Base-by-base conservation (phyloP, 2,329 filamentous ascomycete species). In the Xylaria sp. region DNA sequence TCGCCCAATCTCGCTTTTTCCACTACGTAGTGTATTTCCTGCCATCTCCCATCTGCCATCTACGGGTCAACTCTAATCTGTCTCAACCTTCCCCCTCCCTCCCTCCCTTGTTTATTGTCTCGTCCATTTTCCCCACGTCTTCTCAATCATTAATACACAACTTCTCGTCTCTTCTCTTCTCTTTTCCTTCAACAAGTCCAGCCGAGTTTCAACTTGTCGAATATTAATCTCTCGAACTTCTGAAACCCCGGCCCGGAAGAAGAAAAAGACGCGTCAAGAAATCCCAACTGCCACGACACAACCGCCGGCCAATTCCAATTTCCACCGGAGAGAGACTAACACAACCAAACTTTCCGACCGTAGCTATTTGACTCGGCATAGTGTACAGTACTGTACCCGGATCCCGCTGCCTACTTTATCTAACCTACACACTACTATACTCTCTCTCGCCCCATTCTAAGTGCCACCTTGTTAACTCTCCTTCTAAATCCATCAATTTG, bases 401-500 rank as follows among this genome's bases (percentile, higher is more conserved):
- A 39, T 54, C 53, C 30, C 14, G 34, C 57, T 47, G 61, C 53
- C 54, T 32, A 19, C 36, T 9, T 11, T 6, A 17, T 50, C 4
- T 21, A 19, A 12, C n/a, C 11, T 9, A 42, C 39, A 17, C 47
- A 17, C 47, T 32, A 27, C 27, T 6, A 27, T 54, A 27, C 53
- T 63, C 62, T 62, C 57, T 54, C 39, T 45, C 42, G 57, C 61
- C 42, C 61, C 54, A 65, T 64, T 60, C 74, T 79, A 36, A 36
- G 34, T 19, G 81, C n/a, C 78, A 56, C 56, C 56, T 51, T 24
- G 60, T 58, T 42, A 60, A 64, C 64, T 65, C 57, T 45, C 36
- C 48, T 68, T 60, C 68, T 21, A 8, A 57, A 42, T 58, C 32
- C 64, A 61, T 67, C 57, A 57, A 65, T 45, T 66, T 47, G 24